Base-by-base conservation (phyloP, 164 flowering plant species). In the Nymphaea thermarum region DNA sequence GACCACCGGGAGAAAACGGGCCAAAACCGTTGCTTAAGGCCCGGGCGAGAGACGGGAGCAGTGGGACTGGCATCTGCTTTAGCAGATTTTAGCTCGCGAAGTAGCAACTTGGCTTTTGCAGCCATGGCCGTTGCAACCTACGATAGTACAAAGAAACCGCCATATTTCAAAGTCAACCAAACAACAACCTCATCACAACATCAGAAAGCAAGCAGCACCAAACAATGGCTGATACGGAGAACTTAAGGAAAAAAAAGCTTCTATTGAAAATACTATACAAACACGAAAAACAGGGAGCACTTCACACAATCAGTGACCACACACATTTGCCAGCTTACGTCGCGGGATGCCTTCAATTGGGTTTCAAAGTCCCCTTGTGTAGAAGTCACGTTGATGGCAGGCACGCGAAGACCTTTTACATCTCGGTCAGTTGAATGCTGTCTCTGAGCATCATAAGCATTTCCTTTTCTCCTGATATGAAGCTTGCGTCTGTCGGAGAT, bases 81-180 rank as follows among this genome's bases (percentile, higher is more conserved):
- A 8, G 87, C 82, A 5, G 96, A 86, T 80, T 95, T 95, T 74
- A 95, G 79, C 79, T 95, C 98, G 43, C 97, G 86, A 41, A 92
- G 82, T 18, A 92, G 93, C 45, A 95, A 82, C 74, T 95, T 95
- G 63, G 99, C 94, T 80, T 92, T 95, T 10, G 99, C 97, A 73
- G 99, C 96, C 67, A 89, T 95, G 57, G 98, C 97, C 91, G 86
- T 87, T 64, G 98, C 98, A 77, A 95, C 98, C 99, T 95, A 84
- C 45, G n/a, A 73, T 51, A 8, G 14, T 3, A 51, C 57, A 47
- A 51, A 51, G 14, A 51, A 51, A 51, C 36, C 36, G 36, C 36
- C 36, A 25, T 25, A 25, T 25, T 25, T 25, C 36, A 25, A 25
- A 25, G 36, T 25, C 36, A 25, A 1, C 36, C 36, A 25, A 25